Evolutionary conservation across 2,329 filamentous ascomycete genomes (phyloP).

Genomic region (Fusarium chlamydosporum): DNA sequence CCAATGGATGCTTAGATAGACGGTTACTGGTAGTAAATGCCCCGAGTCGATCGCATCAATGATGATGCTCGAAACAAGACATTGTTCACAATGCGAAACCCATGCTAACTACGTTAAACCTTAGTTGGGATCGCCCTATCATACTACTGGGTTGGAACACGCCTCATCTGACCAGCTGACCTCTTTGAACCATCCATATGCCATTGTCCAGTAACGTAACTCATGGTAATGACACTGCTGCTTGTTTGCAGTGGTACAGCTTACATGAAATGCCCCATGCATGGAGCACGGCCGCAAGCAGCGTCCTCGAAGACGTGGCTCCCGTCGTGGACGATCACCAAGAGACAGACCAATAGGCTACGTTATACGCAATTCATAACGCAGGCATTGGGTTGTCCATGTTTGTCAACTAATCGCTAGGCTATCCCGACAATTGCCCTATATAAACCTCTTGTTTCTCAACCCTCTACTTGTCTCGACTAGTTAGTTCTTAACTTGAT

Average conservation of each 20-base stretch:
- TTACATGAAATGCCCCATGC: constrained; percentile 32
- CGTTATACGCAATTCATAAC: neutral
- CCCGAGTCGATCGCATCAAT: constrained; percentile 24
- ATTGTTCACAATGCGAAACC: constrained; percentile 21
- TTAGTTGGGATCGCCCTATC: constrained; percentile 29
- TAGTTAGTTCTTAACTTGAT: constrained; percentile 10
- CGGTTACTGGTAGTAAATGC: constrained; percentile 2
- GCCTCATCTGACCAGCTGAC: constrained; percentile 44
- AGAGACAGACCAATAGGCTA: constrained; percentile 30
- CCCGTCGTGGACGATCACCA: constrained; percentile 6
- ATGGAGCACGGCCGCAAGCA: constrained; percentile 32
- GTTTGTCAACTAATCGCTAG: constrained; percentile 14
- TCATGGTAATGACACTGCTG: constrained; percentile 13
- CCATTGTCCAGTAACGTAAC: constrained; percentile 33
- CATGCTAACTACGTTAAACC: constrained; percentile 41
- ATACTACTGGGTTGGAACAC: constrained; percentile 20
- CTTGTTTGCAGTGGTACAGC: constrained; percentile 40
- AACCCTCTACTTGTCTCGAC: constrained; percentile 7
- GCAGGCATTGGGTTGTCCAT: constrained; percentile 2
- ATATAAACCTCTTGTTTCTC: constrained; percentile 33
- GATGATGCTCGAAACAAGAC: constrained; percentile 17
- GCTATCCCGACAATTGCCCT: constrained; percentile 15
- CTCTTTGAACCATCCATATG: constrained; percentile 17
- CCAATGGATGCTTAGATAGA: neutral
- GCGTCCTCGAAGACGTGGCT: constrained; percentile 32